These are phyloP conservation scores for Tripterygium wilfordii DNA, from an alignment of 177 flowering plant genomes.

Conservation along the genomic window DNA sequence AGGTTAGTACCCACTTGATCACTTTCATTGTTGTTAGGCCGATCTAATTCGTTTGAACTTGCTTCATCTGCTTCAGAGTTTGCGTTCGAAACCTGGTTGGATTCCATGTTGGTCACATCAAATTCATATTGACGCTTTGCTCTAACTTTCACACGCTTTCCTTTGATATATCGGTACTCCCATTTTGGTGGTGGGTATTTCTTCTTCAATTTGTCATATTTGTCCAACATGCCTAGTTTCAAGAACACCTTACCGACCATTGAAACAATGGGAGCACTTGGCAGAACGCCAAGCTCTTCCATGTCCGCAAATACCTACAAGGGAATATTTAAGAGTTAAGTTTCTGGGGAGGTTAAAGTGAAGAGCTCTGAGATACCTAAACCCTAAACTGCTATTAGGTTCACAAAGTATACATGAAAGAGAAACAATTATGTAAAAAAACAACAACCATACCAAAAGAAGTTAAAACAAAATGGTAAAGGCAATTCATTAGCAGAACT, in stretches of 20 bases:
- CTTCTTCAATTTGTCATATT: conserved; percentile 54
- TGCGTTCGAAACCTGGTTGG: background rate
- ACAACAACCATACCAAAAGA: too few species aligned
- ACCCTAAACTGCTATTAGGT: background rate
- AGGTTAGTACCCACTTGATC: conserved; percentile 7
- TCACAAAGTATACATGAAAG: background rate
- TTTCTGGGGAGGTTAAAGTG: too few species aligned
- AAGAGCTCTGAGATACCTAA: background rate
- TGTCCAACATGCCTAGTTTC: conserved; percentile 77
- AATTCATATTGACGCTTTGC: conserved; percentile 10
- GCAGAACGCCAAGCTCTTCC: conserved; percentile 87
- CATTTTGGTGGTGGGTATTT: conserved; percentile 86
- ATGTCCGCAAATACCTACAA: conserved; percentile 90
- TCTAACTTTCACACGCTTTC: conserved; percentile 66
- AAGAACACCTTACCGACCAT: conserved; percentile 76
- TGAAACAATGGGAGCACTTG: conserved; percentile 46
- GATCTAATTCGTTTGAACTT: too few species aligned
- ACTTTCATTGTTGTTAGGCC: conserved; percentile 1
- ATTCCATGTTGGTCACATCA: conserved; percentile 1
- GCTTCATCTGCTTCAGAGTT: background rate
- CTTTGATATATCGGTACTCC: conserved; percentile 75
- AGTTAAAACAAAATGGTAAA: too few species aligned
- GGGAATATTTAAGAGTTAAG: too few species aligned
- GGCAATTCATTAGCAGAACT: too few species aligned
- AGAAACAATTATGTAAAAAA: too few species aligned